Conservation (phyloP, 192 early-diverging fungal species). For the Martensiomyces pterosporus region DNA sequence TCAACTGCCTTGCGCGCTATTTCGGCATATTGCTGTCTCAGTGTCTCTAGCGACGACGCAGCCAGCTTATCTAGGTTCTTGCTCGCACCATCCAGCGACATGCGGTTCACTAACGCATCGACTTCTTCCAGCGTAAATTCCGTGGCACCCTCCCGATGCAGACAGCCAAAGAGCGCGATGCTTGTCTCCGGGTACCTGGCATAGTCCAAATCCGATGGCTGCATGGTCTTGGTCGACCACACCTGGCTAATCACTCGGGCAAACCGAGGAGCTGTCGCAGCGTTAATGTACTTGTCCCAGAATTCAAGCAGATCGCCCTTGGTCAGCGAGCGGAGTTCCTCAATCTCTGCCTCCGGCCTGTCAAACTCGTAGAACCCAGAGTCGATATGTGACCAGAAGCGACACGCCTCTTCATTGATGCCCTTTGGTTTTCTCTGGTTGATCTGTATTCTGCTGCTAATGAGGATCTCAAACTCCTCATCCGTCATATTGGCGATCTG, state of each 20-base stretch:
- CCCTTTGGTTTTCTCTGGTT: slow-evolving; percentile 67
- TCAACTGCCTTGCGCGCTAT: too few species aligned
- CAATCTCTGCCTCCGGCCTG: slow-evolving; percentile 12
- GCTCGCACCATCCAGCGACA: too few species aligned
- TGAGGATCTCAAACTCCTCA: slow-evolving; percentile 57
- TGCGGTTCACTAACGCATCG: too few species aligned
- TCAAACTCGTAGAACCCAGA: slow-evolving; percentile 74
- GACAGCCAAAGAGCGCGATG: not conserved
- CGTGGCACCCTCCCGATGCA: not conserved
- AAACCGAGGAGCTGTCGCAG: slow-evolving; percentile 10
- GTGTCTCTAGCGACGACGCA: too few species aligned
- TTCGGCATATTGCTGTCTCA: too few species aligned
- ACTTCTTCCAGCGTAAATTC: not conserved
- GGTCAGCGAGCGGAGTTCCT: slow-evolving; percentile 5
- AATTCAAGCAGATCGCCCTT: slow-evolving; percentile 23
- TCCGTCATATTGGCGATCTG: slow-evolving; percentile 45
- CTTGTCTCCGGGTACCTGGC: not conserved
- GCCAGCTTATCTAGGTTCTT: too few species aligned
- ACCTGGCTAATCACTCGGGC: not conserved
- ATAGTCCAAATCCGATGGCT: not conserved
- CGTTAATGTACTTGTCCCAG: slow-evolving; percentile 34
- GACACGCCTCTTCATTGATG: slow-evolving; percentile 56
- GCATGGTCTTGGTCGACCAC: not conserved
- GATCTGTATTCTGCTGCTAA: slow-evolving; percentile 53
- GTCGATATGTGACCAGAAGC: slow-evolving; percentile 62